Percentiles rank a stretch among this genome's conserved stretches.
phyloP scores from a whole-genome alignment of 768 basidiomycete species.

The Dendrothele bispora region DNA sequence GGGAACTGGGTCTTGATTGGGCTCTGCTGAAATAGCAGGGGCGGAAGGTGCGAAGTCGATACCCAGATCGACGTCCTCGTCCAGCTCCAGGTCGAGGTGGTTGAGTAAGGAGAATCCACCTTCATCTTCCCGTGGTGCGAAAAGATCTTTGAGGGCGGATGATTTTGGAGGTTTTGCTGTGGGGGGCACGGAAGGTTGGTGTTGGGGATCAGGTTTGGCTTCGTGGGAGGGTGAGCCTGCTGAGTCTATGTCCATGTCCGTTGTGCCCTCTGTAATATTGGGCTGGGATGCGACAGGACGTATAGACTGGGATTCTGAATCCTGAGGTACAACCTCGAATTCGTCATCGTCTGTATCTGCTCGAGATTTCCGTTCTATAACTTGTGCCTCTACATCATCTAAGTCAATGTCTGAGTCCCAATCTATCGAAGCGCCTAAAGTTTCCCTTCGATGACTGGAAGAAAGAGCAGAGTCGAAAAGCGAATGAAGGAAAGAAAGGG shows the following conservation, averaged over 20 bases:
- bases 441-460: background rate
- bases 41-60: slow-evolving; percentile 18
- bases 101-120: slow-evolving; percentile 80
- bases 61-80: slow-evolving; percentile 53
- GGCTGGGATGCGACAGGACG: too few relatives aligned
- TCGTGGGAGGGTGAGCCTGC: too few relatives aligned
- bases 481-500: slow-evolving; percentile 48
- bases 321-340: slow-evolving; percentile 8
- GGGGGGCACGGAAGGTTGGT: slow-evolving; percentile 4
- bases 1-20: slow-evolving; percentile 6
- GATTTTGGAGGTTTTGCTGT: slow-evolving; percentile 7
- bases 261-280: too few relatives aligned
- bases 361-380: too few relatives aligned
- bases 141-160: slow-evolving; percentile 66
- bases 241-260: too few relatives aligned
- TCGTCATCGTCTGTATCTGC: slow-evolving; percentile 9
- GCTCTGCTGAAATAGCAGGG: slow-evolving; percentile 12
- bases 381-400: background rate
- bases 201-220: slow-evolving; percentile 1
- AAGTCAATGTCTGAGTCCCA: slow-evolving; percentile 11
- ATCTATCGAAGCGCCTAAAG: background rate
- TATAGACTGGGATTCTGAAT: background rate
- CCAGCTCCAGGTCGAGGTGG: slow-evolving; percentile 72
- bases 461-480: slow-evolving; percentile 41
- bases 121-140: slow-evolving; percentile 67